Base-by-base conservation (phyloP, 768 basidiomycete species). In the Lentinula sp. region DNA sequence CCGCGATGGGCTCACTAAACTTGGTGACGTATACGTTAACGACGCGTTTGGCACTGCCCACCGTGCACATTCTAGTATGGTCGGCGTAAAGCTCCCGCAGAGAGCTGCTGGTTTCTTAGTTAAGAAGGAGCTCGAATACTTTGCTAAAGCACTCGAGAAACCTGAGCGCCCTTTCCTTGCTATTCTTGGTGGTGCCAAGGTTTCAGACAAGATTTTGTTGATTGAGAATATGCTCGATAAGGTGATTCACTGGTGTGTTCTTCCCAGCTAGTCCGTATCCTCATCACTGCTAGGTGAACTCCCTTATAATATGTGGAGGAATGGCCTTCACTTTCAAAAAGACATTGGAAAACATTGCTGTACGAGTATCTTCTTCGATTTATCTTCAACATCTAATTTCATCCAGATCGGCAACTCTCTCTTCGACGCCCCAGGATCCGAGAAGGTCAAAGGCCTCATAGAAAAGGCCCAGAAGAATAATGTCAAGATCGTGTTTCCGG, bases 311-410 rank as follows among this genome's bases (percentile, higher is more conserved):
- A 67, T 91, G 93, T 65, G 96, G 96, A 69, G 96, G 96, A 32
- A 99, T 99, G 96, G 92, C 93, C 39, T 99, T 97, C 78, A 99
- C 96, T 61, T 99, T 99, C 84, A 94, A 95, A 77, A 98, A 98
- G 80, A 90, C 87, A 5, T 80, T 96, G 61, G 84, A 98, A 61
- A 80, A 85, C 63, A 81, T 94, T 50, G 72, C 84, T 52, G 93
- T 91, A 68, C 64, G 83, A 68, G 46, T 8, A 52, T 18, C 35
- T 51, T 52, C 13, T 60, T 16, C 32, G 23, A 43, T 18, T 6
- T 34, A 23, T 32, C 58, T 42, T 18, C 21, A 49, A 43, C 23
- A 43, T 28, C 37, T 34, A 55, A 67, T 58, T 58, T 59, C 18
- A 13, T 21, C 21, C 64, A 94, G 93, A 99, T 99, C 67, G 96